Conservation (phyloP, 345 rosid genomes). For the Barbarea vulgaris region DNA sequence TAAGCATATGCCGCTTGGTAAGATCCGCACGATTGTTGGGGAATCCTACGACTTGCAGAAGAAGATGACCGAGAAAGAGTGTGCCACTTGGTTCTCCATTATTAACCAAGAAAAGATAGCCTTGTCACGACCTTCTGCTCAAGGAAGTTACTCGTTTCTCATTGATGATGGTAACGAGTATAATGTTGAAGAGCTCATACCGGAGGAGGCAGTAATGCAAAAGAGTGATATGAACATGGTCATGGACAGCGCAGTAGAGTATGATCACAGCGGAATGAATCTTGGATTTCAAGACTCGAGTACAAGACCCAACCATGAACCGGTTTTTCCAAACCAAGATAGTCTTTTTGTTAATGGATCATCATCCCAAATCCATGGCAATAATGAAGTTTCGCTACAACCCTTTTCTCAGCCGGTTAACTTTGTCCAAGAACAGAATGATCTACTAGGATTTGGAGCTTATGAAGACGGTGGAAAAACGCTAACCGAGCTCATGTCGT, state of each 20-base stretch:
- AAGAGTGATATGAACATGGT: neutral
- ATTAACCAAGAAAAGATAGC: neutral
- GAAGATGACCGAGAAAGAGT: neutral
- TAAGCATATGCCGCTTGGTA: neutral
- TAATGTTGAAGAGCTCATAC: neutral
- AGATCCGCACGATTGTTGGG: neutral
- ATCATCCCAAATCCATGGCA: neutral
- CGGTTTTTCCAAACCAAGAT: neutral
- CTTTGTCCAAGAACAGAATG: neutral
- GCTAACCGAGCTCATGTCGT: neutral
- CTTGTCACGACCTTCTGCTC: neutral
- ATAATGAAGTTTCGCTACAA: neutral
- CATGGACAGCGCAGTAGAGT: neutral
- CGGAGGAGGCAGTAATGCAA: neutral
- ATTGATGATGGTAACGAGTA: neutral
- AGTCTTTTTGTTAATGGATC: neutral
- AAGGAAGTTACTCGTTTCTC: neutral
- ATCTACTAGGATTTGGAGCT: neutral
- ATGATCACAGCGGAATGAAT: neutral
- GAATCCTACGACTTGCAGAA: neutral
- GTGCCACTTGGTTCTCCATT: neutral
- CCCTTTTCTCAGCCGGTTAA: neutral
- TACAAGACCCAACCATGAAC: neutral
- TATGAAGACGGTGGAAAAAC: neutral
- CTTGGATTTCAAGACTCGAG: neutral